Conservation (phyloP, 1,284 basidiomycete species). For the Exobasidium rhododendri region DNA sequence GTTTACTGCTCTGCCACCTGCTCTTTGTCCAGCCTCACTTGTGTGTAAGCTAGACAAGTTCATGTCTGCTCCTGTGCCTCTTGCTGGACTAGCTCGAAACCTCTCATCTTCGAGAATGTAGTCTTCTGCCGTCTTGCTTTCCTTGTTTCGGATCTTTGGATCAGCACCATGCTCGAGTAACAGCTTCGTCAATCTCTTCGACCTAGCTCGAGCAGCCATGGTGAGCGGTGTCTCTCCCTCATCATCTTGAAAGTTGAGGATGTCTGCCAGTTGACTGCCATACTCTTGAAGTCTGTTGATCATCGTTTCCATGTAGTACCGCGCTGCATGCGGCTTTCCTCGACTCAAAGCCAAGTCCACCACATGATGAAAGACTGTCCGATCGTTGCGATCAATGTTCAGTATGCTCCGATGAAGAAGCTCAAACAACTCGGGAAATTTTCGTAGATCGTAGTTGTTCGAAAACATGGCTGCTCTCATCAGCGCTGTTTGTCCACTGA, state of each 20-base stretch:
- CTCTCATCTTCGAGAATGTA: constrained; percentile 98
- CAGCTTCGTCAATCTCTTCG: constrained; percentile 92
- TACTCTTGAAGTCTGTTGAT: constrained; percentile 85
- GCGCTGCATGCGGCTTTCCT: constrained; percentile 92
- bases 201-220: constrained; percentile 90
- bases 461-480: constrained; percentile 99
- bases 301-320: constrained; percentile 99
- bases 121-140: constrained; percentile 96
- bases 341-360: constrained; percentile 98
- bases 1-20: constrained; percentile 69
- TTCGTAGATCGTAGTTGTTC: constrained; percentile 98
- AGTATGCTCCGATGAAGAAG: constrained; percentile 92
- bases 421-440: constrained; percentile 97
- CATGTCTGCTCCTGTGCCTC: constrained; percentile 21
- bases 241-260: constrained; percentile 99
- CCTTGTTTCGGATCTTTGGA: constrained; percentile 89
- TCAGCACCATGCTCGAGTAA: constrained; percentile 95
- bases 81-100: constrained; percentile 78
- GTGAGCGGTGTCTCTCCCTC: constrained; percentile 98
- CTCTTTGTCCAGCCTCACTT: constrained; percentile 80
- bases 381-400: constrained; percentile 97
- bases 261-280: constrained; percentile 92
- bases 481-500: constrained; percentile 90
- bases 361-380: constrained; percentile 97
- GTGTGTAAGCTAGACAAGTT: constrained; percentile 64